phyloP scores from a whole-genome alignment of 140 eudicot species.

The Stevia rebaudiana region DNA sequence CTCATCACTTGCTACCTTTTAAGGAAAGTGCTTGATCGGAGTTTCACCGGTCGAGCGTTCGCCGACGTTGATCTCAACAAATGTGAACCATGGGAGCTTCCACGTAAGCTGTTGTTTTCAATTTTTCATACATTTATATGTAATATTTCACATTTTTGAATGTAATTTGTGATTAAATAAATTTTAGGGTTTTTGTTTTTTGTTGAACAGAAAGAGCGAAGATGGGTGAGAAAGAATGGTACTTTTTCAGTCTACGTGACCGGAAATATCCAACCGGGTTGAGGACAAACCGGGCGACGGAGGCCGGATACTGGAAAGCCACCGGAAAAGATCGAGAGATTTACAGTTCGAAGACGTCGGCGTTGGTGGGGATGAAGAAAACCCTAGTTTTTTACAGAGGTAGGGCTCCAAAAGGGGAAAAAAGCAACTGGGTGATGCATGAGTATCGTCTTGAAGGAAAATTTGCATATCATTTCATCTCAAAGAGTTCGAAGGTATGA shows the following conservation, averaged over 20 bases:
- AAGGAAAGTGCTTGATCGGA: slow-evolving; percentile 70
- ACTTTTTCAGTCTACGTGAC: slow-evolving; percentile 84
- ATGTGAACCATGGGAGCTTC: slow-evolving; percentile 97
- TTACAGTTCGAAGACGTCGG: slow-evolving; percentile 67
- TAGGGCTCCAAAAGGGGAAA: slow-evolving; percentile 93
- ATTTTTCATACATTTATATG: too few species aligned
- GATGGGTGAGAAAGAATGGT: slow-evolving; percentile 98
- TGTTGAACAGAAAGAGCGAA: slow-evolving; percentile 58
- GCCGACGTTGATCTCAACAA: slow-evolving; percentile 96
- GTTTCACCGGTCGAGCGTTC: slow-evolving; percentile 70
- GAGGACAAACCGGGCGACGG: slow-evolving; percentile 87
- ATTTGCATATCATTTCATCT: slow-evolving; percentile 73
- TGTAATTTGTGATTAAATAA: neutral
- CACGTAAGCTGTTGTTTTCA: slow-evolving; percentile 33
- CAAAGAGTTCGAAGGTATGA: slow-evolving; percentile 80
- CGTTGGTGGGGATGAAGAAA: slow-evolving; percentile 93
- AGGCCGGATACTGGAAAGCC: slow-evolving; percentile 96
- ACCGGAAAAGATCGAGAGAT: slow-evolving; percentile 95
- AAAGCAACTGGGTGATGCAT: slow-evolving; percentile 96
- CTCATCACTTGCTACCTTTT: slow-evolving; percentile 82
- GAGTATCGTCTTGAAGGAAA: slow-evolving; percentile 95
- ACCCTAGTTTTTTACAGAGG: slow-evolving; percentile 93
- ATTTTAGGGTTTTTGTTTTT: neutral
- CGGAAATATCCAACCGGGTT: slow-evolving; percentile 91
- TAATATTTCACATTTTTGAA: too few species aligned